Conservation (phyloP, 148 eudicot species). For the Rhododendron griersonianum region DNA sequence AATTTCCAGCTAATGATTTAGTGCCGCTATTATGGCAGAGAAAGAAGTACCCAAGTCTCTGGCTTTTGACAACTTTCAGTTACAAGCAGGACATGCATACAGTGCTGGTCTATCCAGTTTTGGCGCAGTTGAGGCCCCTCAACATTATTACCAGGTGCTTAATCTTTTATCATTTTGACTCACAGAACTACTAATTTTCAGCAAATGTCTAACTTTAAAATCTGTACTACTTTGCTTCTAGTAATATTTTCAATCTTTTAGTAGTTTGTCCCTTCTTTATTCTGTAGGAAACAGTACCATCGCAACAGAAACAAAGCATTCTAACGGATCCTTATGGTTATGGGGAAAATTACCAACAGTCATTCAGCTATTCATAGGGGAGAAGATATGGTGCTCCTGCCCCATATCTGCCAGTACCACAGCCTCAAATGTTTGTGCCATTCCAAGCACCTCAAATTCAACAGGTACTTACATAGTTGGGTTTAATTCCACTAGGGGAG, state of each 20-base stretch:
- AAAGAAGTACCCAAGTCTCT: conserved; percentile 34
- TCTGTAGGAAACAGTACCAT: conserved; percentile 10
- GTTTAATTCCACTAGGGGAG: too few species aligned
- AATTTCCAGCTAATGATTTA: background rate
- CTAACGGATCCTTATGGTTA: too few species aligned
- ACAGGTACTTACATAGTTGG: too few species aligned
- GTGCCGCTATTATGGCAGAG: conserved; percentile 26
- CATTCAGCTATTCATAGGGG: too few species aligned
- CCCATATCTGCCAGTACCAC: too few species aligned
- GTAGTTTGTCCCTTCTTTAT: background rate
- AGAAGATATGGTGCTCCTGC: too few species aligned
- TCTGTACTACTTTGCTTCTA: background rate
- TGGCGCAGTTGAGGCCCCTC: conserved; percentile 38
- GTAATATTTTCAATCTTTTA: background rate
- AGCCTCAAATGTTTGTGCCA: too few species aligned
- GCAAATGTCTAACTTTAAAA: background rate
- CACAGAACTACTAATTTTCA: background rate
- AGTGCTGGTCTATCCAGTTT: conserved; percentile 36
- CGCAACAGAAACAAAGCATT: too few species aligned
- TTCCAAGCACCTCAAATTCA: too few species aligned
- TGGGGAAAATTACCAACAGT: too few species aligned
- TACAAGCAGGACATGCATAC: conserved; percentile 36
- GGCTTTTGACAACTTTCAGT: conserved; percentile 33
- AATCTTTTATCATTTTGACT: background rate
- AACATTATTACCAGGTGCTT: conserved; percentile 51